Evolutionary conservation across 164 flowering plant species (phyloP), one percentile per base, ranked within the genome.

Genomic region (Chimonanthus salicifolius): DNA sequence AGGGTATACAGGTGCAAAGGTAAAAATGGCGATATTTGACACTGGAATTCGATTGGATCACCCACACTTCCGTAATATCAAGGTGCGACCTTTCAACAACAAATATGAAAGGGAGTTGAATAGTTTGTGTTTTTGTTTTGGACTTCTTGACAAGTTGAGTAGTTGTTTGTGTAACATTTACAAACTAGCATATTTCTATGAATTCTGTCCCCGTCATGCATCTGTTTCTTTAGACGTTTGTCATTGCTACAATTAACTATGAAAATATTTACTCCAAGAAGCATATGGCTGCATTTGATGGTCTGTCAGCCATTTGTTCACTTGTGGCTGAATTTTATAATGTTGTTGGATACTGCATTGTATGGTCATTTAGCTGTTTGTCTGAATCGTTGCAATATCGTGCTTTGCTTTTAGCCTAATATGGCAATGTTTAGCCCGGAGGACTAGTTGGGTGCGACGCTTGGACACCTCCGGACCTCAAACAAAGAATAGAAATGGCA

Each of bases 1-100:
- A 84, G 99, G 99, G 33, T 88, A 86, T 74, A 95, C 90, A 18
- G 99, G 99, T 75, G 77, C 84, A 47, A 95, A 95, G 82, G 97
- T 95, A 16, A 95, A 92, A 79, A 95, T 95, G 98, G 99, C 98
- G 46, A 92, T 95, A 71, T 95, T 95, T 82, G 99, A 93, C 72
- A 93, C 98, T 74, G 99, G 99, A n/a, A 95, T 95, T 75, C 88
- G 99, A 58, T 85, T 89, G 64, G 74, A 92, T 81, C 99, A 95
- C 76, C 98, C 99, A 43, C 99, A 95, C 83, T 95, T 95, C 75
- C 97, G 98, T 21, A 92, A 93, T 77, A 93, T 95, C 66, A 93
- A 93, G 98, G 99, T 93, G 9, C 15, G 13, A 62, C 18, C 15
- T 21, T 47, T 69, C 47, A 7, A 5, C 45, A 7, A 33, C 43